Evolutionary conservation across 179 eudicot genomes (phyloP).

Genomic region (Silene coronaria): DNA sequence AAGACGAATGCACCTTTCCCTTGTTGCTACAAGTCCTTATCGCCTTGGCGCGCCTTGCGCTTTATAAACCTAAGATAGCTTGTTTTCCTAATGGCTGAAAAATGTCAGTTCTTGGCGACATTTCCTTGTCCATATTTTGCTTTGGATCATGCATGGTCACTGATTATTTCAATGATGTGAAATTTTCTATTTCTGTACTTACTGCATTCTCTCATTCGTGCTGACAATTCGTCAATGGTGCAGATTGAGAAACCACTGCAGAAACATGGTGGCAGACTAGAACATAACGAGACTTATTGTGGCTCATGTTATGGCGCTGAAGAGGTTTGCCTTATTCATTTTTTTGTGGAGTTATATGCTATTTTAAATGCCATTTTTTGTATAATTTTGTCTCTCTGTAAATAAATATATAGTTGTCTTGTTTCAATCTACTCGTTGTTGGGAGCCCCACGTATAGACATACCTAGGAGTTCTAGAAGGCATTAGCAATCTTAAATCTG

Average conservation of each 20-base stretch:
- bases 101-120: background rate
- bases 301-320: conserved; percentile 99
- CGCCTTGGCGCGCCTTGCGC: no score
- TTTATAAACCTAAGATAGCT: background rate
- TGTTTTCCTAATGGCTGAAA: background rate
- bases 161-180: background rate
- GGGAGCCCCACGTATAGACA: background rate
- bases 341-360: background rate
- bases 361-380: background rate
- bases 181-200: background rate
- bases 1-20: no score
- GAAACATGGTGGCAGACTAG: conserved; percentile 95
- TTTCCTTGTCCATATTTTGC: background rate
- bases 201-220: background rate
- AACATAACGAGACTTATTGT: conserved; percentile 84
- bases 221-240: conserved; percentile 13
- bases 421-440: background rate
- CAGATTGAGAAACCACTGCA: conserved; percentile 97
- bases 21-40: no score
- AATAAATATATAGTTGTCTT: background rate
- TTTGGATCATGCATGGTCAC: background rate
- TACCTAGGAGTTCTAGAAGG: background rate
- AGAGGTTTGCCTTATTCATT: conserved; percentile 39
- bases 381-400: background rate
- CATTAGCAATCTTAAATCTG: background rate